Base-by-base conservation (phyloP, 305 asterid genomes). In the Petunia hybrid region DNA sequence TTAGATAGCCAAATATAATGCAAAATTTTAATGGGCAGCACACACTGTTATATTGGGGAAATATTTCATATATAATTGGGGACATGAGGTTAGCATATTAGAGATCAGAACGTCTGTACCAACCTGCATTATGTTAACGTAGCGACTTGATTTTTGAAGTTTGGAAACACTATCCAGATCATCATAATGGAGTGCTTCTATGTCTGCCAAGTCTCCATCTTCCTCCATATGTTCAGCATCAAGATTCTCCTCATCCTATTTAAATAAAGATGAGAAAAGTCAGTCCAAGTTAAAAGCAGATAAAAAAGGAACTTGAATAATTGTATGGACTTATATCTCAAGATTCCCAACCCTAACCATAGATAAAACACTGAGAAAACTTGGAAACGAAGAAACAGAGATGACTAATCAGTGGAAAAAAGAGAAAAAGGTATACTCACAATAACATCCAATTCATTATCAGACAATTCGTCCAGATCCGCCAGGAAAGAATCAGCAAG, bases 401-500 rank as follows among this genome's bases (percentile, higher is more conserved):
- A 68, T 45, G 35, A 41, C 43, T 62, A 64, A 69, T 9, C 65
- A 59, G 68, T 13, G 67, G 60, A n/a, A 66, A 46, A 81, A 53
- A 13, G 38, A 71, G 77, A 76, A 76, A 53, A 63, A 8, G 9
- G 38, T 64, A 70, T 61, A 85, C 97, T 89, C 82, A 95, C 99
- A 88, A 85, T 84, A 85, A 82, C 75, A 82, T 91, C 97, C 61
- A 92, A 98, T 89, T 95, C 97, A 76, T 88, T 88, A 85, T 94
- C 97, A 70, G 97, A 91, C 82, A 94, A 81, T 53, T 94, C 98
- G 22, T 94, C 97, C 36, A 94, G 97, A 89, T 94, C 98, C 36
- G 97, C 97, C 77, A 93, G 86, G 86, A 94, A 92, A 5, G 97
- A 92, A 89, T 94, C 98, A 81, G 87, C 88, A 75, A 94, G 95